Conservation (phyloP, 371 early-diverging fungal species). For the Mortierella sp. region DNA sequence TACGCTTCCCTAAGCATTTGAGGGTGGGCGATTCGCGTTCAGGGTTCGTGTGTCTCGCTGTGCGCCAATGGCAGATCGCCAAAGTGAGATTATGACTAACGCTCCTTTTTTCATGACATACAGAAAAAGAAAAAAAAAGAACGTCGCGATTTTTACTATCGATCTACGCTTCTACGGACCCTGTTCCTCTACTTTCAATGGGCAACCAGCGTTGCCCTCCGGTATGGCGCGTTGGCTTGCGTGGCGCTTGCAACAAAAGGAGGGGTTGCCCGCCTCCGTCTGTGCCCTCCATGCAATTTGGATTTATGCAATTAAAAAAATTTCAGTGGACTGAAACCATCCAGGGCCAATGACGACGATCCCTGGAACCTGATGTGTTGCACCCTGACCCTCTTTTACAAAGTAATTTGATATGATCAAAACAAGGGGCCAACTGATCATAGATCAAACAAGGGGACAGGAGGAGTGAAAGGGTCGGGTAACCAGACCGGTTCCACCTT, state of each 20-base stretch:
- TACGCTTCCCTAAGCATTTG: background rate
- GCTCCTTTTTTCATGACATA: background rate
- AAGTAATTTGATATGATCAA: no score
- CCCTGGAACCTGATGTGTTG: background rate
- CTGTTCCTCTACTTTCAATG: no score
- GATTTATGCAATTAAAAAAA: background rate
- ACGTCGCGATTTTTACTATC: background rate
- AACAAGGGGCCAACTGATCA: no score
- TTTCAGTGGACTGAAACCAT: background rate
- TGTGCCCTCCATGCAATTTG: background rate
- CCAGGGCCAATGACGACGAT: slow-evolving; percentile 5
- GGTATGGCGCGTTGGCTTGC: no score
- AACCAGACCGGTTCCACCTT: background rate
- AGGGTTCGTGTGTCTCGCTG: background rate
- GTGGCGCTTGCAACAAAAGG: background rate
- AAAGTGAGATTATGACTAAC: background rate
- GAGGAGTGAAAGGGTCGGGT: background rate
- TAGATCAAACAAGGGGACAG: background rate
- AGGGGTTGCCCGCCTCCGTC: background rate
- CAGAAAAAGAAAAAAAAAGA: no score
- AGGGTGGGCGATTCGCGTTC: background rate
- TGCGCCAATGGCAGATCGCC: background rate
- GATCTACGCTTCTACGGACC: no score
- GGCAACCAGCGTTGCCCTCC: no score
- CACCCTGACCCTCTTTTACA: background rate